Evolutionary conservation across 2,329 filamentous ascomycete genomes (phyloP), one percentile per base, ranked within the genome.

Genomic region (Balansia obtecta): DNA sequence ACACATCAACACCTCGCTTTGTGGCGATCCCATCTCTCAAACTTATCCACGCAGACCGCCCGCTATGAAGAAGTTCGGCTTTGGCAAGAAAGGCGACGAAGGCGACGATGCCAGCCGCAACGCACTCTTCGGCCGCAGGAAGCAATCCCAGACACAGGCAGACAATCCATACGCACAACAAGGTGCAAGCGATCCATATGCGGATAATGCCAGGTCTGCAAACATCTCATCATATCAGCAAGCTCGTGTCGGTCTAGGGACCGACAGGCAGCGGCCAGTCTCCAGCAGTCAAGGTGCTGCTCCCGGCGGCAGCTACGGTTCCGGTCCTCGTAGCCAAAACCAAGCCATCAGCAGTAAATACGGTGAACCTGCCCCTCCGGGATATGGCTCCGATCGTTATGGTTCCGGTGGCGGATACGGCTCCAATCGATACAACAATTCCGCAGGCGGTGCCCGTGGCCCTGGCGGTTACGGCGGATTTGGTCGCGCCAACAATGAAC

Each of bases 401-500:
- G 77, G 76, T 2, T 72, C 71, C 13, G 62, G 63, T 18, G 68
- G 68, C 37, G 75, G 75, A 34, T 80, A 80, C 53, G 74, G 74
- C 12, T 66, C 65, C 54, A 79, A 75, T 57, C 67, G 71, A 63
- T 81, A 60, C 55, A 54, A 56, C 33, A 54, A 50, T 11, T 59
- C 62, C 15, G 54, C 65, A 10, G 55, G 63, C 32, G 62, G 61
- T 39, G 61, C 66, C 52, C 65, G 69, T 57, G 74, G 76, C 12
- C 71, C 74, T 11, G 76, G 77, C 45, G 80, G 80, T 30, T 84
- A 84, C 55, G 80, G 81, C 37, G 79, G 79, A 7, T 66, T 83
- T 51, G 78, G 77, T 44, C 68, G 69, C 46, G 63, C 63, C 33
- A 68, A 69, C 53, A 65, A 61, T 45, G 60, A 66, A 47, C 69